phyloP scores from a whole-genome alignment of 2,329 filamentous ascomycete species.

The Aaosphaeria arxii region DNA sequence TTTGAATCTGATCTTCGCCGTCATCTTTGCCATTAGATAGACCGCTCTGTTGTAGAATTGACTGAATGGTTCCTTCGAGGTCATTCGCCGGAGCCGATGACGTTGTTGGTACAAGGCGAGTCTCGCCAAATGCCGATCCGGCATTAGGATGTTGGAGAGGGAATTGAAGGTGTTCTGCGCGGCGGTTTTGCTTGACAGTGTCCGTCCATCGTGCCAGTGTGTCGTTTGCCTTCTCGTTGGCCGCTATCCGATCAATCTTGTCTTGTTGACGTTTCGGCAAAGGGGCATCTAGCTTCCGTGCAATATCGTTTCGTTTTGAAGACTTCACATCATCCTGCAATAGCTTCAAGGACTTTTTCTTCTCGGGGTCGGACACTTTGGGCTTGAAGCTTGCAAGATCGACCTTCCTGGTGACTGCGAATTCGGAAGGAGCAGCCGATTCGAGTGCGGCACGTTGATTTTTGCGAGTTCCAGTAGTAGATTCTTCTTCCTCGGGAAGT shows the following conservation, averaged over 20 bases:
- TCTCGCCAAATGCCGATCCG: constrained; percentile 57
- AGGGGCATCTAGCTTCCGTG: constrained; percentile 75
- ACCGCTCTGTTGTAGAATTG: constrained; percentile 87
- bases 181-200: constrained; percentile 89
- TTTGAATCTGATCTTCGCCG: constrained; percentile 61
- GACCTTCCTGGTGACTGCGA: constrained; percentile 63
- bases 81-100: constrained; percentile 68
- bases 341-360: constrained; percentile 77
- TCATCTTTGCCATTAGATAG: constrained; percentile 60
- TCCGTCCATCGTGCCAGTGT: constrained; percentile 89
- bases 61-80: constrained; percentile 80
- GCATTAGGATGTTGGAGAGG: constrained; percentile 72
- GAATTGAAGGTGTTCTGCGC: constrained; percentile 86
- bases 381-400: constrained; percentile 73
- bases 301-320: constrained; percentile 54
- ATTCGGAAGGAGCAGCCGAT: constrained; percentile 60
- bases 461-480: constrained; percentile 28
- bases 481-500: constrained; percentile 48
- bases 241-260: constrained; percentile 73
- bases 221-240: constrained; percentile 88
- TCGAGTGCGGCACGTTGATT: constrained; percentile 49
- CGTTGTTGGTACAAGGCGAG: constrained; percentile 60
- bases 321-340: constrained; percentile 62
- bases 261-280: constrained; percentile 85
- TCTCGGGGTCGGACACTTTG: constrained; percentile 67